Base-by-base conservation (phyloP, 768 basidiomycete species). In the Auricularia auricula-judae region DNA sequence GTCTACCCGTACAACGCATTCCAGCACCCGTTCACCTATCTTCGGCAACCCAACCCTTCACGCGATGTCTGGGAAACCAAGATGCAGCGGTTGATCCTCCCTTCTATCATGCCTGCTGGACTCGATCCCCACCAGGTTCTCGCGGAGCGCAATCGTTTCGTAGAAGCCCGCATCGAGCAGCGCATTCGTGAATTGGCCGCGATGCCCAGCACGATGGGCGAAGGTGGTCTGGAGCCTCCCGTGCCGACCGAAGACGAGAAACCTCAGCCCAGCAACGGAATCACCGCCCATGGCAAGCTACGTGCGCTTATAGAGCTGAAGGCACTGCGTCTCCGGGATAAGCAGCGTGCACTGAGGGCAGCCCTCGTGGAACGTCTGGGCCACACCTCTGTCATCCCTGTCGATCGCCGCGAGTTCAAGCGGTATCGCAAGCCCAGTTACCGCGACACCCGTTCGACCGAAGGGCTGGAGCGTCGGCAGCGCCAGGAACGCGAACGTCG, bases 1-100 rank as follows among this genome's bases (percentile, higher is more conserved):
- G 86, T 95, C 65, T 93, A 95, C 70, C 94, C 94, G 2, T 95
- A 94, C 78, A 96, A 96, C 73, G 87, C 94, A 21, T 95, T 85
- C 72, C 81, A 83, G 35, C 85, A 93, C 70, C 94, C 94, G 12
- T 67, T 72, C 3, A 66, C 72, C 33, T 71, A 71, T 47, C 88
- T 95, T 73, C 80, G 86, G 3, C 87, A 91, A 67, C 84, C 91
- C 67, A 86, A 87, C 66, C 86, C 89, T 44, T 78, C 81, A 33
- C 67, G 82, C 36, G 84, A 85, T 62, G 79, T 77, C 61, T 85
- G 85, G 71, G 84, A 86, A 1, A 88, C 87, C 35, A 86, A 87
- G 39, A 79, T 91, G 35, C 90, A 92, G 71, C 82, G 89, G 3
- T 82, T 93, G 29, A 77, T 98, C 53, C 81, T 98, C 21, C 97